Evolutionary conservation across 495 filamentous ascomycete species (phyloP), one percentile per base, ranked within the genome.

Genomic region (Hypoxylon crocopeplum): DNA sequence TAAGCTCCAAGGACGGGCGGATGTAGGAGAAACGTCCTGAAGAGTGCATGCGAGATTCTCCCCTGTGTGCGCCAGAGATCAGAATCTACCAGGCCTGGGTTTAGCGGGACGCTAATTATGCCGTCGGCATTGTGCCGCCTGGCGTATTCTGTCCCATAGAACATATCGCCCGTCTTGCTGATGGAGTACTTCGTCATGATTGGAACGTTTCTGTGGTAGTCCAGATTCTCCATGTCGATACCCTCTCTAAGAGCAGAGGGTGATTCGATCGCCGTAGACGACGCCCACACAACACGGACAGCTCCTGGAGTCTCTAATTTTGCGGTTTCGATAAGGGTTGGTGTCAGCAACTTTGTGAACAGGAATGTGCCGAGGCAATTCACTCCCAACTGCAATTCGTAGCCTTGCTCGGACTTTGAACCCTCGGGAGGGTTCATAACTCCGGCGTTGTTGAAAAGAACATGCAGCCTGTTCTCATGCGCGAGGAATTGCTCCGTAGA

Each of bases 231-330:
- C 22, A 74, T 48, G 13, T 72, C 64, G 2, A 79, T 68, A 4
- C 62, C 62, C 0, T 25, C 24, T 7, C 54, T 56, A 0, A 69
- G 72, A 5, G 57, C 29, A 11, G 40, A 15, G 1, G n/a, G 11
- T 0, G n/a, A 4, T 7, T 75, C 72, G 0, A 56, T 62, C 13
- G 51, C 64, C 2, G 3, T 12, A 3, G 63, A 69, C 2, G 56
- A 22, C 10, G 72, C 57, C 79, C 80, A 84, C 22, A 77, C 69
- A 2, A 81, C 72, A 2, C 79, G 70, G 2, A 77, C 75, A n/a
- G 44, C 61, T 25, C 70, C 68, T 1, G 67, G 36, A 0, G 68
- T 66, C 7, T 50, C 47, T 0, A 38, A 13, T 10, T 70, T 73
- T 0, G 74, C 75, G 0, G 76, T 75, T 2, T 59, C 48, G 10